Conservation (phyloP, 2,329 filamentous ascomycete genomes). For the Cercospora canescens region DNA sequence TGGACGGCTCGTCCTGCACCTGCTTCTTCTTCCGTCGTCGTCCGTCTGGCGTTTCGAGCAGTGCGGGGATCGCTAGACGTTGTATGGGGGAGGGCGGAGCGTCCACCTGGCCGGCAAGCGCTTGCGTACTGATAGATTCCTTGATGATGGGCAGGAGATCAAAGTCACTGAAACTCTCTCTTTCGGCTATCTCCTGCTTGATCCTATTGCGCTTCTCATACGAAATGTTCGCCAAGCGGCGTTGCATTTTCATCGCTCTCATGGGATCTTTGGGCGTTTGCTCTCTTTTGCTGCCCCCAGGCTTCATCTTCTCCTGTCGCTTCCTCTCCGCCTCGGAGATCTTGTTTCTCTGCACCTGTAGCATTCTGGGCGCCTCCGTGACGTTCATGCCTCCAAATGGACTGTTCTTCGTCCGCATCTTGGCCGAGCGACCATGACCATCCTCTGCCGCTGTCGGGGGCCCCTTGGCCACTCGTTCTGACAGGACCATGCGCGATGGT, state of each 20-base stretch:
- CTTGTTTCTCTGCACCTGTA: slow-evolving; percentile 30
- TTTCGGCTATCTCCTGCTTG: slow-evolving; percentile 62
- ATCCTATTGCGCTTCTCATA: slow-evolving; percentile 67
- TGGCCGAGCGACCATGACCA: slow-evolving; percentile 29
- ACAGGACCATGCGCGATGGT: slow-evolving; percentile 55
- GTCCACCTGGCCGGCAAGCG: slow-evolving; percentile 71
- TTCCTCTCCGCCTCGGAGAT: slow-evolving; percentile 45
- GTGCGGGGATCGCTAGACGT: slow-evolving; percentile 78
- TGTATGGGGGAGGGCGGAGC: slow-evolving; percentile 86
- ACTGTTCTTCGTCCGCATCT: slow-evolving; percentile 46
- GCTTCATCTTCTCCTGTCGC: slow-evolving; percentile 56
- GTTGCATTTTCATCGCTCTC: slow-evolving; percentile 94
- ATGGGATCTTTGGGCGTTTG: slow-evolving; percentile 56
- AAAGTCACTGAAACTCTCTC: slow-evolving; percentile 81
- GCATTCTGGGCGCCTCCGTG: slow-evolving; percentile 39
- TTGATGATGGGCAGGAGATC: slow-evolving; percentile 70
- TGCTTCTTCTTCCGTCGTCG: slow-evolving; percentile 33
- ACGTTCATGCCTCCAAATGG: slow-evolving; percentile 63
- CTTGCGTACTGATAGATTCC: slow-evolving; percentile 70
- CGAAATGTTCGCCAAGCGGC: slow-evolving; percentile 70
- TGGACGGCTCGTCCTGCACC: slow-evolving; percentile 35
- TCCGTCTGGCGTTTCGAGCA: slow-evolving; percentile 61
- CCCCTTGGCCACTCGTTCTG: slow-evolving; percentile 43
- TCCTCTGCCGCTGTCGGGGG: slow-evolving; percentile 23
- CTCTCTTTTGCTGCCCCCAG: slow-evolving; percentile 38